Percentiles rank a stretch among this genome's conserved stretches.
These are phyloP conservation scores for Aspergillus sp. DNA, from an alignment of 2,329 filamentous ascomycete species.

Conservation along the genomic window DNA sequence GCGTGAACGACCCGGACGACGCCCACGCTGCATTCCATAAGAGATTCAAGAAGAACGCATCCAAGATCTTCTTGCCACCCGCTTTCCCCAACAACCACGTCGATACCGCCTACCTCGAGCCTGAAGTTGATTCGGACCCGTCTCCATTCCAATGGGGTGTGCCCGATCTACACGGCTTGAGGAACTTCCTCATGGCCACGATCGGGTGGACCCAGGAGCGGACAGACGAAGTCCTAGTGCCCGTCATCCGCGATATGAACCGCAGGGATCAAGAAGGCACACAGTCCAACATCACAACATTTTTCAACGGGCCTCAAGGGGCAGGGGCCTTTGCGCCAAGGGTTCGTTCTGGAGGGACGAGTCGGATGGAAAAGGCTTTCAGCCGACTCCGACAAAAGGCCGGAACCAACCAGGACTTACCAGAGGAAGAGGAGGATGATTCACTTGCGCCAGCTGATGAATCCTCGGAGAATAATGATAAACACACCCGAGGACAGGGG, in stretches of 20 bases:
- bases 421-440: conserved; percentile 15
- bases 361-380: conserved; percentile 73
- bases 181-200: conserved; percentile 81
- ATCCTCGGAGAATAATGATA: conserved; percentile 1
- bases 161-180: conserved; percentile 80
- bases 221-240: conserved; percentile 92
- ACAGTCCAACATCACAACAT: conserved; percentile 93
- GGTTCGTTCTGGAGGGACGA: conserved; percentile 57
- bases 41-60: conserved; percentile 78
- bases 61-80: conserved; percentile 80
- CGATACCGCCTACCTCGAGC: conserved; percentile 75
- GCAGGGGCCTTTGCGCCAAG: conserved; percentile 67
- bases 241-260: conserved; percentile 95
- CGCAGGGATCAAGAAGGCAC: conserved; percentile 81
- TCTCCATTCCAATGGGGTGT: conserved; percentile 92
- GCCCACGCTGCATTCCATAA: conserved; percentile 64
- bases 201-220: conserved; percentile 90
- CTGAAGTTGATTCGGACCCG: conserved; percentile 75
- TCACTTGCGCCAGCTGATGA: conserved; percentile 4
- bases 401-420: conserved; percentile 18
- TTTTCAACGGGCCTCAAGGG: conserved; percentile 64
- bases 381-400: conserved; percentile 59
- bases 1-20: conserved; percentile 54
- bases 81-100: conserved; percentile 76
- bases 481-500: neutral